Evolutionary conservation across 257 asterid species (phyloP).

Genomic region (Verbascum thapsus): DNA sequence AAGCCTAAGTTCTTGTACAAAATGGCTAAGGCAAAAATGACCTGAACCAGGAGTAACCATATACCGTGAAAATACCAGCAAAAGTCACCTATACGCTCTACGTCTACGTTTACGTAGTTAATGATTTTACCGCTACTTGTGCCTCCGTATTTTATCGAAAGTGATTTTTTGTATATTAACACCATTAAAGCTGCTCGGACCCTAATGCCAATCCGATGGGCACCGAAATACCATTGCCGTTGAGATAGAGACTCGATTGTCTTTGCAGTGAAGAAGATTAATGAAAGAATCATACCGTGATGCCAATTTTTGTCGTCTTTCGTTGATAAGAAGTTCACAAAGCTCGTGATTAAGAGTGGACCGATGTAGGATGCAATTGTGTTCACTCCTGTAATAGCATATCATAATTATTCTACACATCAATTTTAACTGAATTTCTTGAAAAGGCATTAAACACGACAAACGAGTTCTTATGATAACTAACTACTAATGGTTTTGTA

Average conservation of each 20-base stretch:
- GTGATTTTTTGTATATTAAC: slow-evolving; percentile 60
- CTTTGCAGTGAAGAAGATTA: slow-evolving; percentile 74
- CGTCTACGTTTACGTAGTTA: slow-evolving; percentile 72
- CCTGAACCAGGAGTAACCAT: slow-evolving; percentile 83
- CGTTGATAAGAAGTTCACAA: slow-evolving; percentile 66
- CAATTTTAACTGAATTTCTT: not conserved
- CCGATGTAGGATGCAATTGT: slow-evolving; percentile 78
- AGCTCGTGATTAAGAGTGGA: slow-evolving; percentile 74
- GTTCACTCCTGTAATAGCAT: slow-evolving; percentile 49
- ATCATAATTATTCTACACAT: not conserved
- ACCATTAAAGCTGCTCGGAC: slow-evolving; percentile 74
- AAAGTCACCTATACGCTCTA: slow-evolving; percentile 84
- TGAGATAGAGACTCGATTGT: slow-evolving; percentile 78
- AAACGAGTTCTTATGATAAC: too few species aligned
- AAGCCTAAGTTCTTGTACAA: slow-evolving; percentile 69
- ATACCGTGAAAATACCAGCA: slow-evolving; percentile 74
- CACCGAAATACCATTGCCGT: slow-evolving; percentile 94
- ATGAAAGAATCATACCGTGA: slow-evolving; percentile 60
- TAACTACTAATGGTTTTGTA: too few species aligned
- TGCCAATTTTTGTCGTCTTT: slow-evolving; percentile 53
- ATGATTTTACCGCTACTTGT: slow-evolving; percentile 60
- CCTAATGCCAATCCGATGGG: slow-evolving; percentile 68
- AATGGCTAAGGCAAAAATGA: slow-evolving; percentile 59
- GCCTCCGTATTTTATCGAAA: slow-evolving; percentile 58
- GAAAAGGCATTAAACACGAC: too few species aligned